Conservation (phyloP, 495 filamentous ascomycete species). For the Xylaria cubensis region DNA sequence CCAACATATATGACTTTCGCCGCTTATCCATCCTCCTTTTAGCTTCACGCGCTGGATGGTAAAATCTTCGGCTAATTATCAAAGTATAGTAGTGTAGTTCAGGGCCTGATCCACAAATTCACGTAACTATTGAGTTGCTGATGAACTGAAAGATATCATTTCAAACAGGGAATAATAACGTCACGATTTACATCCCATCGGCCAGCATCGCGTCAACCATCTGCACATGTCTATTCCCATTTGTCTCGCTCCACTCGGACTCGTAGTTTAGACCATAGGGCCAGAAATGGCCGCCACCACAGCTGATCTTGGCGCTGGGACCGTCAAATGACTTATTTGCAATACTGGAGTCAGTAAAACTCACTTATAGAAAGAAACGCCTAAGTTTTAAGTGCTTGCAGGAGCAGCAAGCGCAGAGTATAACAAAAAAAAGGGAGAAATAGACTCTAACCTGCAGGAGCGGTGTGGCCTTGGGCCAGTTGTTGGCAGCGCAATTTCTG, state of each 20-base stretch:
- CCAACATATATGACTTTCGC: too few relatives aligned
- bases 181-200: slow-evolving; percentile 28
- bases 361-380: neutral
- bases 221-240: slow-evolving; percentile 46
- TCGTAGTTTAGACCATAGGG: slow-evolving; percentile 54
- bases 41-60: too few relatives aligned
- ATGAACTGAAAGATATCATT: neutral
- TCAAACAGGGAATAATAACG: neutral
- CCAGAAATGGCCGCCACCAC: slow-evolving; percentile 52
- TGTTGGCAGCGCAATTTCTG: slow-evolving; percentile 39
- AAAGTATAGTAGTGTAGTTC: neutral
- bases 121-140: neutral
- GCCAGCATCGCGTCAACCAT: slow-evolving; percentile 49
- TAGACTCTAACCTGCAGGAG: slow-evolving; percentile 31
- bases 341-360: neutral
- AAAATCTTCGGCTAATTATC: too few relatives aligned
- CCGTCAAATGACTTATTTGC: slow-evolving; percentile 44
- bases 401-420: neutral
- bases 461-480: slow-evolving; percentile 48
- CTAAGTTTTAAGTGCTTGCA: neutral
- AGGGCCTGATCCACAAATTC: neutral
- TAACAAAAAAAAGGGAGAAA: neutral
- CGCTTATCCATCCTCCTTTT: too few relatives aligned
- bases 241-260: slow-evolving; percentile 49
- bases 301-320: slow-evolving; percentile 47